Percentiles rank a stretch among this genome's conserved stretches.
Evolutionary conservation across 2,329 filamentous ascomycete species (phyloP).

Genomic region (Polychaeton citri): DNA sequence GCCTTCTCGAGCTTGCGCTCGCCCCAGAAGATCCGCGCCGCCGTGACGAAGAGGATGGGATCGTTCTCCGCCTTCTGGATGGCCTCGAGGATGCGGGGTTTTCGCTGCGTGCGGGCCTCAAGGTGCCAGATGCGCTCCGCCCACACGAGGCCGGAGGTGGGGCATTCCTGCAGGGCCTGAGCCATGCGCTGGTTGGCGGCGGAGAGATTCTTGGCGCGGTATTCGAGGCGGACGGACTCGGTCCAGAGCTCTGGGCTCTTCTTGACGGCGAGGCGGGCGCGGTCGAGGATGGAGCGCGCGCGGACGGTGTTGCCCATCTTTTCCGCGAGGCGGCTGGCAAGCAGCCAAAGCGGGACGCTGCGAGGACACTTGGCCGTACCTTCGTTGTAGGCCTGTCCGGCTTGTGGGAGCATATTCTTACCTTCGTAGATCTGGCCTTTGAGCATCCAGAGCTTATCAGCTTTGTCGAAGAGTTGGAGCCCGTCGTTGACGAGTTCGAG

Average conservation of each 20-base stretch:
- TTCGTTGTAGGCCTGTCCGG: conserved; percentile 76
- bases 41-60: conserved; percentile 74
- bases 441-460: conserved; percentile 92
- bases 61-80: conserved; percentile 97
- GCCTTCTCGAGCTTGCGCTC: conserved; percentile 89
- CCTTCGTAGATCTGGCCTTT: conserved; percentile 96
- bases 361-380: conserved; percentile 78
- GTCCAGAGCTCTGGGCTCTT: conserved; percentile 78
- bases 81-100: conserved; percentile 79
- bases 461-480: conserved; percentile 70
- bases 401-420: conserved; percentile 64
- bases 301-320: conserved; percentile 72
- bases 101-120: conserved; percentile 80
- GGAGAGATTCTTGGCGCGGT: conserved; percentile 65
- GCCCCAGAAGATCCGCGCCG: conserved; percentile 90
- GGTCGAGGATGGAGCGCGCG: conserved; percentile 83
- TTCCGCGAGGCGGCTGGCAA: conserved; percentile 82
- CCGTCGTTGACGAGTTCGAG: conserved; percentile 80
- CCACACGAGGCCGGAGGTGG: conserved; percentile 78
- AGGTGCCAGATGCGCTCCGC: conserved; percentile 91
- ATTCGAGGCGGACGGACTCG: conserved; percentile 86
- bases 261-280: conserved; percentile 74
- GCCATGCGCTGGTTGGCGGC: conserved; percentile 92
- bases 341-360: conserved; percentile 77
- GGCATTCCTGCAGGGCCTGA: conserved; percentile 79